Evolutionary conservation across 495 filamentous ascomycete genomes (phyloP).

Genomic region (Geoglossum glabrum): DNA sequence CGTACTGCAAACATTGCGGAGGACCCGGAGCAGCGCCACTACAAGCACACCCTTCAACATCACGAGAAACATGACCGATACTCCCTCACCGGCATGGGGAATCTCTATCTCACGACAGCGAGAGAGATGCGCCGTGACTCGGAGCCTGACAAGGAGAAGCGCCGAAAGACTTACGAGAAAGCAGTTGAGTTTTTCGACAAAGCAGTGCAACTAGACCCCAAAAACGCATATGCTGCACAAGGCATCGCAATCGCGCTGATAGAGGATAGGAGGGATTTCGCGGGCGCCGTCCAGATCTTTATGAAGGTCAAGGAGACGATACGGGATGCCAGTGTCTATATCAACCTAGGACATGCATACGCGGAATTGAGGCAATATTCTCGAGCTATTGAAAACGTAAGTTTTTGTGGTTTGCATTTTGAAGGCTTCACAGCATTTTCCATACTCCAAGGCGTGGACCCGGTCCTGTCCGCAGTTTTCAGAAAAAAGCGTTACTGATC

Average conservation of each 20-base stretch:
- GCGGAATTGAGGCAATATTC: constrained; percentile 72
- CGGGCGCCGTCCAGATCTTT: constrained; percentile 63
- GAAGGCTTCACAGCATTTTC: background rate
- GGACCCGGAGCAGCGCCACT: constrained; percentile 77
- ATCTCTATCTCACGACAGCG: constrained; percentile 65
- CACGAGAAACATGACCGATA: constrained; percentile 95
- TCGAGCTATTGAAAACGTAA: constrained; percentile 63
- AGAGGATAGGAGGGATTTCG: constrained; percentile 79
- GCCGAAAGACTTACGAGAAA: constrained; percentile 63
- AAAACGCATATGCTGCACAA: constrained; percentile 90
- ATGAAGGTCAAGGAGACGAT: constrained; percentile 73
- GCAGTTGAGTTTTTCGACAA: constrained; percentile 98
- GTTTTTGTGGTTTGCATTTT: constrained; percentile 8
- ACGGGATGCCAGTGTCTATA: constrained; percentile 64
- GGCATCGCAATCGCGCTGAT: constrained; percentile 84
- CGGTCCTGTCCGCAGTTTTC: no score
- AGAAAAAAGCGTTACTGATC: background rate
- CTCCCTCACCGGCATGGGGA: constrained; percentile 88
- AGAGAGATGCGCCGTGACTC: constrained; percentile 86
- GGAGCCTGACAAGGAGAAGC: constrained; percentile 75
- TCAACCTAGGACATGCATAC: constrained; percentile 86
- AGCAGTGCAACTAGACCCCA: constrained; percentile 73
- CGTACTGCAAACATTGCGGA: constrained; percentile 60
- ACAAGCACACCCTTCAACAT: constrained; percentile 86
- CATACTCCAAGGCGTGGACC: no score